These are phyloP conservation scores for Fusarium bactridioides DNA, from an alignment of 2,329 filamentous ascomycete species.

Conservation along the genomic window DNA sequence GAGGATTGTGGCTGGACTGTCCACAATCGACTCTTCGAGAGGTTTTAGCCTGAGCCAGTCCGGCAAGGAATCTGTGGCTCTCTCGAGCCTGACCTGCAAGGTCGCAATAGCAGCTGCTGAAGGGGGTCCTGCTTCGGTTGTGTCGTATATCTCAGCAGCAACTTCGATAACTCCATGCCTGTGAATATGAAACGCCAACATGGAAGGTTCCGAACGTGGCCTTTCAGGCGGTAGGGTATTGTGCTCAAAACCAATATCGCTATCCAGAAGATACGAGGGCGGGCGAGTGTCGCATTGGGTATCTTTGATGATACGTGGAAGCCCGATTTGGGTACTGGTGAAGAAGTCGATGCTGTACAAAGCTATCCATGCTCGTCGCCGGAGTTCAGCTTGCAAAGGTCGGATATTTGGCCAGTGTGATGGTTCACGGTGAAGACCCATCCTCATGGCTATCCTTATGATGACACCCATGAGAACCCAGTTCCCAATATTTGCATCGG, in stretches of 20 bases:
- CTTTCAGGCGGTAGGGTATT: background rate
- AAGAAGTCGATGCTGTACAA: constrained; percentile 34
- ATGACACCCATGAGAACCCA: constrained; percentile 29
- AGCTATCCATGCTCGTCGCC: constrained; percentile 22
- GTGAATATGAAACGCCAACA: constrained; percentile 1
- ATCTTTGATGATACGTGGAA: constrained; percentile 32
- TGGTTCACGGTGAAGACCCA: constrained; percentile 28
- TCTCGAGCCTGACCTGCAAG: background rate
- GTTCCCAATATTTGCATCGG: constrained; percentile 12
- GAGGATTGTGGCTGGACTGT: background rate
- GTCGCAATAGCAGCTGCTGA: background rate
- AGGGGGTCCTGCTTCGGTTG: background rate
- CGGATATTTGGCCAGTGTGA: constrained; percentile 27
- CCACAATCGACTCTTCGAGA: constrained; percentile 2
- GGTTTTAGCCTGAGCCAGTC: constrained; percentile 7
- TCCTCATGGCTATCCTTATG: constrained; percentile 26
- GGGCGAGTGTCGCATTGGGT: constrained; percentile 22
- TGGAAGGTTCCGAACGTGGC: background rate
- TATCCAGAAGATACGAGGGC: constrained; percentile 7
- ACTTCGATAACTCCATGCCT: constrained; percentile 2
- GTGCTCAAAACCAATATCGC: background rate
- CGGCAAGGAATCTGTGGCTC: background rate
- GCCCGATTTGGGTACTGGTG: constrained; percentile 26
- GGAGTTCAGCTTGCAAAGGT: constrained; percentile 25
- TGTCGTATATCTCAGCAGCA: constrained; percentile 12